These are phyloP conservation scores for Chaetomium sp. DNA, from an alignment of 2,329 filamentous ascomycete species.

Conservation along the genomic window DNA sequence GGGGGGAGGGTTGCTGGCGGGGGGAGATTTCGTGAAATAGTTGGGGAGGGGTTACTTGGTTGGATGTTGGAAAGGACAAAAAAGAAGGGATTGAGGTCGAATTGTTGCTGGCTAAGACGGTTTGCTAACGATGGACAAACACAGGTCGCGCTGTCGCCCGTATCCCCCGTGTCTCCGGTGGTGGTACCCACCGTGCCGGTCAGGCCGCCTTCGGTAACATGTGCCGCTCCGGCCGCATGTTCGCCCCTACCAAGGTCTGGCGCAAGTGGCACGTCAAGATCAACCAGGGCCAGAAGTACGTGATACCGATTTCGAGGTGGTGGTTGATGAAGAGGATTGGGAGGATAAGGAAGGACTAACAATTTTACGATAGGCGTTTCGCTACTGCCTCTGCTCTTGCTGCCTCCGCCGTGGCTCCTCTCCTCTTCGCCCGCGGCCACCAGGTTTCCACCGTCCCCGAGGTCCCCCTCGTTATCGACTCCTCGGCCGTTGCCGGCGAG, in stretches of 20 bases:
- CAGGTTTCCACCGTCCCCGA: slow-evolving; percentile 86
- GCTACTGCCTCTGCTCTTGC: slow-evolving; percentile 95
- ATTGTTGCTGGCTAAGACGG: background rate
- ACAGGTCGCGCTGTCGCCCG: slow-evolving; percentile 96
- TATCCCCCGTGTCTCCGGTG: slow-evolving; percentile 99
- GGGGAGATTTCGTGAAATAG: too few species aligned
- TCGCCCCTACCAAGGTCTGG: slow-evolving; percentile 99
- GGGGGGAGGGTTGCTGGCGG: too few species aligned
- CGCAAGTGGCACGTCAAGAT: slow-evolving; percentile 99
- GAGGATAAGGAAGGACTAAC: slow-evolving; percentile 6
- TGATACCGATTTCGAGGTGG: slow-evolving; percentile 15
- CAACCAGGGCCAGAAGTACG: slow-evolving; percentile 95
- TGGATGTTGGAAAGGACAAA: background rate
- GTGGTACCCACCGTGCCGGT: slow-evolving; percentile 99
- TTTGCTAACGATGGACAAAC: slow-evolving; percentile 13
- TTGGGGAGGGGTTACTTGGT: background rate
- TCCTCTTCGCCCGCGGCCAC: slow-evolving; percentile 96
- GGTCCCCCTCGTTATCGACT: slow-evolving; percentile 95
- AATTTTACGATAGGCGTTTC: slow-evolving; percentile 62
- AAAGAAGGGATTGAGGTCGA: background rate
- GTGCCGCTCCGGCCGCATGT: slow-evolving; percentile 99
- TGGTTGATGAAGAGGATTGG: slow-evolving; percentile 19
- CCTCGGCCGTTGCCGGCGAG: slow-evolving; percentile 73
- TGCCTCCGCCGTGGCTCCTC: slow-evolving; percentile 89
- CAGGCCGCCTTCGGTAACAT: slow-evolving; percentile 99